phyloP scores from a whole-genome alignment of 1,284 basidiomycete genomes.

The Thecaphora thlaspeos region DNA sequence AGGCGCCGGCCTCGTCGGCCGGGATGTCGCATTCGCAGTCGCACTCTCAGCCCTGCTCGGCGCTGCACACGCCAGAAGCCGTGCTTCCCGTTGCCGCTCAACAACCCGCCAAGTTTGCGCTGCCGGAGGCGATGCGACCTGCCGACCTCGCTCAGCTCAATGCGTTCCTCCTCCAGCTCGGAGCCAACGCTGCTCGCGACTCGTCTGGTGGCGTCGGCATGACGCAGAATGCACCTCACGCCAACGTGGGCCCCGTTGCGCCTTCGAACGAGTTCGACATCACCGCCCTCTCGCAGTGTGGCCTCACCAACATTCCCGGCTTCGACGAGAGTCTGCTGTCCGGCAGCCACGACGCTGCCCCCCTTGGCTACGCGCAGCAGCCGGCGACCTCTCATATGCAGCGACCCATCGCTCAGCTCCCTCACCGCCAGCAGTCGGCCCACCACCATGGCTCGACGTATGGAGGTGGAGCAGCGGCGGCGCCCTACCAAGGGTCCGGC shows the following conservation, averaged over 20 bases:
- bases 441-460: not conserved
- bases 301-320: constrained; percentile 49
- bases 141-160: constrained; percentile 55
- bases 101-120: constrained; percentile 6
- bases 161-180: constrained; percentile 55
- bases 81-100: not conserved
- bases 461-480: no score
- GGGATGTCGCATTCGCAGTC: not conserved
- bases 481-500: constrained; percentile 14
- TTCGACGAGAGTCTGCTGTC: constrained; percentile 40
- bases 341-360: not conserved
- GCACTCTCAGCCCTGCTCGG: not conserved
- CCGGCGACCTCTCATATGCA: constrained; percentile 6
- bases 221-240: constrained; percentile 10
- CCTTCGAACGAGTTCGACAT: constrained; percentile 30
- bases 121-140: constrained; percentile 61
- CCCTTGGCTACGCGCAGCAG: not conserved
- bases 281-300: constrained; percentile 34
- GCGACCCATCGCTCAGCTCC: constrained; percentile 41
- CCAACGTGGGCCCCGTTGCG: not conserved
- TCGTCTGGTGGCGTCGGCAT: constrained; percentile 1
- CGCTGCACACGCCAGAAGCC: not conserved
- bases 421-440: constrained; percentile 15
- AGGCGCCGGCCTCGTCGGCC: constrained; percentile 9
- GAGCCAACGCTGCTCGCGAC: constrained; percentile 46